A percentile compares a stretch with the other conserved stretches of the same genome.
phyloP scores from a whole-genome alignment of 2,329 filamentous ascomycete genomes.

The Scedosporium dehoogii region DNA sequence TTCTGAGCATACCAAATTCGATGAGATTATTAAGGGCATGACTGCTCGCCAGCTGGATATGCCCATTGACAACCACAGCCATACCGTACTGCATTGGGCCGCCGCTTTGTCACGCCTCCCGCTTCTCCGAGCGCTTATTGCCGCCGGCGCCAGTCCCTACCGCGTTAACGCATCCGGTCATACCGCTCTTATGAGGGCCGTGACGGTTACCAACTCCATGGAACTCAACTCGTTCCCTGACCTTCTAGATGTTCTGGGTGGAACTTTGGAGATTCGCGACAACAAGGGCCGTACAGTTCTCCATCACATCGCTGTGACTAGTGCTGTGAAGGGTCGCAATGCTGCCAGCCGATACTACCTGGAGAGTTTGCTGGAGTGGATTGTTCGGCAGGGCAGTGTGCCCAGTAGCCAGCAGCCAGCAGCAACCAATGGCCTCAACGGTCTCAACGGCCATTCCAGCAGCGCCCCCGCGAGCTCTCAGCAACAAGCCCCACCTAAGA shows the following conservation, averaged over 20 bases:
- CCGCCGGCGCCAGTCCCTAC: slow-evolving; percentile 76
- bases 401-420: slow-evolving; percentile 39
- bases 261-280: slow-evolving; percentile 85
- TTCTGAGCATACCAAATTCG: slow-evolving; percentile 62
- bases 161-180: slow-evolving; percentile 84
- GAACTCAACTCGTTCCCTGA: slow-evolving; percentile 87
- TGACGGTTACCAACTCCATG: slow-evolving; percentile 87
- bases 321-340: slow-evolving; percentile 86
- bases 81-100: slow-evolving; percentile 93
- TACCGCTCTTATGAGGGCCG: slow-evolving; percentile 86
- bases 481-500: slow-evolving; percentile 43
- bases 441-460: slow-evolving; percentile 12
- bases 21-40: slow-evolving; percentile 60
- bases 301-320: slow-evolving; percentile 93
- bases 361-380: slow-evolving; percentile 87
- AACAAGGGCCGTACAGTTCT: slow-evolving; percentile 83
- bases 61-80: slow-evolving; percentile 78
- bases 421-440: slow-evolving; percentile 13
- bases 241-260: slow-evolving; percentile 76
- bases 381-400: slow-evolving; percentile 72
- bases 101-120: slow-evolving; percentile 82
- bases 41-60: slow-evolving; percentile 78
- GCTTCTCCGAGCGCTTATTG: slow-evolving; percentile 70
- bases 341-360: slow-evolving; percentile 92
- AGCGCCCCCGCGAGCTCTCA: slow-evolving; percentile 30